Evolutionary conservation across 805 yeast genomes (phyloP), one percentile per base, ranked within the genome.

Genomic region (Candida verbasci): DNA sequence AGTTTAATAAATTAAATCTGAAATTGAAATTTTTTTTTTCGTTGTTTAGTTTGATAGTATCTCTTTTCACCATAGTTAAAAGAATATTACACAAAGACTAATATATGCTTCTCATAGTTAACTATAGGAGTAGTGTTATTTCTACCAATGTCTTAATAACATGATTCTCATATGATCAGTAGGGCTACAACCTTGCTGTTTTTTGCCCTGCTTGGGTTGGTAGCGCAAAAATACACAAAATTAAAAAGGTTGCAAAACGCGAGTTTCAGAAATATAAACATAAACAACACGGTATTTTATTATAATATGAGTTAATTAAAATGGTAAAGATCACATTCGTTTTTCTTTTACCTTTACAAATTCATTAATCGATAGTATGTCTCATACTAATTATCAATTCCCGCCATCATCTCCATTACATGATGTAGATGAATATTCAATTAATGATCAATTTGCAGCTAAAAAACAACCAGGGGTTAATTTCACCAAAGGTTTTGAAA

Each of bases 331-430:
- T n/a, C n/a, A n/a, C n/a, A n/a, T n/a, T n/a, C n/a, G n/a, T n/a
- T n/a, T n/a, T n/a, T n/a, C n/a, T n/a, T n/a, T n/a, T n/a, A n/a
- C n/a, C n/a, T n/a, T n/a, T n/a, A n/a, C n/a, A n/a, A n/a, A n/a
- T n/a, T n/a, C n/a, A n/a, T n/a, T n/a, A n/a, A n/a, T n/a, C n/a
- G n/a, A n/a, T n/a, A n/a, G n/a, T n/a, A n/a, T n/a, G n/a, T n/a
- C n/a, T n/a, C n/a, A n/a, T n/a, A n/a, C 3, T 8, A 7, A 21
- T 25, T 41, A 46, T 39, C 74, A 68, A 50, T 72, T 68, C 49
- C 77, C 76, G n/a, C 78, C 78, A 16, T 72, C 77, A 20, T 72
- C 77, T 23, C 78, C 78, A 6, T 66, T 63, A 40, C 47, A 60
- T 40, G 56, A 57, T 30, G 53, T 47, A 29, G 56, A 48, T 22